These are phyloP conservation scores for Chimonanthus praecox DNA, from an alignment of 164 flowering plant species.

Conservation along the genomic window DNA sequence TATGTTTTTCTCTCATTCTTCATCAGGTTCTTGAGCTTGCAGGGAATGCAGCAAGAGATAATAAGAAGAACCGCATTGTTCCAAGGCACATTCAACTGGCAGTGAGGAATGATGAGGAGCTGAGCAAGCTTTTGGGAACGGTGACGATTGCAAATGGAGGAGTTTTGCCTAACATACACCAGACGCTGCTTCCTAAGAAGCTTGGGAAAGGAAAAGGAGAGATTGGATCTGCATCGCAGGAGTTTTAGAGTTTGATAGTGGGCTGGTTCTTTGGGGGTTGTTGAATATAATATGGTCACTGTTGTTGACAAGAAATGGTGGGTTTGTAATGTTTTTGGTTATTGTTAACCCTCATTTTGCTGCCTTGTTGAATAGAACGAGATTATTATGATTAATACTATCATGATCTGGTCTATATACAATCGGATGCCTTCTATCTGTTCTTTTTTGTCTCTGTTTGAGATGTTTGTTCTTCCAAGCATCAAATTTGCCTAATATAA, in stretches of 20 bases:
- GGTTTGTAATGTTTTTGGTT: too few relatives aligned
- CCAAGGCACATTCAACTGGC: conserved; percentile 73
- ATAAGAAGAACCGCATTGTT: conserved; percentile 61
- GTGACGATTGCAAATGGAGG: conserved; percentile 64
- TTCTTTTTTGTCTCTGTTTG: too few relatives aligned
- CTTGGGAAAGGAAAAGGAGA: conserved; percentile 44
- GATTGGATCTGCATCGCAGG: conserved; percentile 56
- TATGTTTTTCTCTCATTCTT: too few relatives aligned
- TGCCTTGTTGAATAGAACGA: too few relatives aligned
- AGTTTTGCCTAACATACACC: conserved; percentile 56
- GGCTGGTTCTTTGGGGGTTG: background rate
- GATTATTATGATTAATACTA: too few relatives aligned
- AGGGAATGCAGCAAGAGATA: conserved; percentile 66
- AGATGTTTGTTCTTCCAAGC: too few relatives aligned
- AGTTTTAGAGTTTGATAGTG: conserved; percentile 23
- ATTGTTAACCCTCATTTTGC: too few relatives aligned
- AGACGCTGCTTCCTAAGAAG: conserved; percentile 49
- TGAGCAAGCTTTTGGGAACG: conserved; percentile 55
- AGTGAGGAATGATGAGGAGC: conserved; percentile 61
- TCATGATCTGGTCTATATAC: too few relatives aligned
- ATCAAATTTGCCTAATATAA: too few relatives aligned
- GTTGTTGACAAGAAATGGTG: too few relatives aligned
- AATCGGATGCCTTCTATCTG: too few relatives aligned
- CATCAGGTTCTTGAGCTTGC: conserved; percentile 58
- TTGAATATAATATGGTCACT: too few relatives aligned